Conservation (phyloP, 2,329 filamentous ascomycete species). For the Colletotrichum salicis region DNA sequence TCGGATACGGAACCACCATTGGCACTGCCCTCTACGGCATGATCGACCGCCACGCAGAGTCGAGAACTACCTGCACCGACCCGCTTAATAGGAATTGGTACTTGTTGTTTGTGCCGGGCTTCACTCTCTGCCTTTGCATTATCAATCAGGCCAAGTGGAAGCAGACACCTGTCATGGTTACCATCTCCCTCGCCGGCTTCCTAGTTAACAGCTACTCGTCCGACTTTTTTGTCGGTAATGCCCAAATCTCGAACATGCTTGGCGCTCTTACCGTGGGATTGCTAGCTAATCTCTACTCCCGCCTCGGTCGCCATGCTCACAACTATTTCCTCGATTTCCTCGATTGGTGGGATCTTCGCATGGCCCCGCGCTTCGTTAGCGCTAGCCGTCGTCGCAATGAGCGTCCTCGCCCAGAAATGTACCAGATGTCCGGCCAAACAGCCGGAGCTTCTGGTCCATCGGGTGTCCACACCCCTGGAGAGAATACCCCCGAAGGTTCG, state of each 20-base stretch:
- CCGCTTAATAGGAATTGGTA: slow-evolving; percentile 59
- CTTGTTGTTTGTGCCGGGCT: slow-evolving; percentile 72
- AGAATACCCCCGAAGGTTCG: slow-evolving; percentile 9
- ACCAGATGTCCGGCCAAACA: slow-evolving; percentile 29
- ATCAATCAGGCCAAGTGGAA: slow-evolving; percentile 86
- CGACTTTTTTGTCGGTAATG: slow-evolving; percentile 73
- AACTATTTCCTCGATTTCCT: slow-evolving; percentile 62
- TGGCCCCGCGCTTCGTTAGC: slow-evolving; percentile 52
- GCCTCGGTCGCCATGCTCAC: slow-evolving; percentile 69
- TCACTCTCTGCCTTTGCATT: slow-evolving; percentile 76
- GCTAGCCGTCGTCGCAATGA: slow-evolving; percentile 38
- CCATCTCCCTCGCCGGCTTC: slow-evolving; percentile 79
- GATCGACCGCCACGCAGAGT: slow-evolving; percentile 59
- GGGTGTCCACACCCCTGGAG: slow-evolving; percentile 17
- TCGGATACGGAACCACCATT: slow-evolving; percentile 74
- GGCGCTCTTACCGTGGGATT: slow-evolving; percentile 82
- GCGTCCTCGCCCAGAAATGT: slow-evolving; percentile 40
- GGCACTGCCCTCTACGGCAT: slow-evolving; percentile 69
- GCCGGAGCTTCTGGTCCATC: background rate
- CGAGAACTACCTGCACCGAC: slow-evolving; percentile 49
- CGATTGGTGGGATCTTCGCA: slow-evolving; percentile 60
- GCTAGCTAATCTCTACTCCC: slow-evolving; percentile 81
- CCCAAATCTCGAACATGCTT: slow-evolving; percentile 80
- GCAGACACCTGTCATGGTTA: slow-evolving; percentile 79
- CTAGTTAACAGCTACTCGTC: slow-evolving; percentile 79